These are phyloP conservation scores for Pseudogymnoascus sp. DNA, from an alignment of 2,329 filamentous ascomycete genomes.

Conservation along the genomic window DNA sequence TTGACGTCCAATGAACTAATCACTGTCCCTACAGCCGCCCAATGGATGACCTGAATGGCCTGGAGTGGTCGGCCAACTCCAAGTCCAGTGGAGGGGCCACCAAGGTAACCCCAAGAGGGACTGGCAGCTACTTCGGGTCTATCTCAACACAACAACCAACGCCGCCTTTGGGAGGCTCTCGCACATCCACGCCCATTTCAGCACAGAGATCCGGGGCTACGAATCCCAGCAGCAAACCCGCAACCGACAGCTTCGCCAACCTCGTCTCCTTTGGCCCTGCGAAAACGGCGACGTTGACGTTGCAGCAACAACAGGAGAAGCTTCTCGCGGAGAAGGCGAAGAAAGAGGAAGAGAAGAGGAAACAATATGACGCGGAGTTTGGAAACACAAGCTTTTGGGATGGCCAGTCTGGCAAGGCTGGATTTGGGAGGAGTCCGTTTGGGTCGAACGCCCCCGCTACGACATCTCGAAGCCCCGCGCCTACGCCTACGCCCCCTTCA, in stretches of 20 bases:
- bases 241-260: slow-evolving; percentile 68
- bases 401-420: slow-evolving; percentile 45
- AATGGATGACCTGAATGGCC: slow-evolving; percentile 55
- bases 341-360: slow-evolving; percentile 67
- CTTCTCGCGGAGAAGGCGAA: slow-evolving; percentile 56
- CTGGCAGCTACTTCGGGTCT: slow-evolving; percentile 33
- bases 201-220: slow-evolving; percentile 37
- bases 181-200: slow-evolving; percentile 46
- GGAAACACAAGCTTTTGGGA: slow-evolving; percentile 73
- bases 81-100: slow-evolving; percentile 27
- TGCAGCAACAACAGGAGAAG: slow-evolving; percentile 69
- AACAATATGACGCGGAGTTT: slow-evolving; percentile 67
- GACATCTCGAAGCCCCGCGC: slow-evolving; percentile 40
- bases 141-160: slow-evolving; percentile 43
- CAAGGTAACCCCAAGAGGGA: slow-evolving; percentile 38
- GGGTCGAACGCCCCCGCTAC: slow-evolving; percentile 32
- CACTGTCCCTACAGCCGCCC: slow-evolving; percentile 10
- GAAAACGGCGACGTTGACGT: slow-evolving; percentile 51
- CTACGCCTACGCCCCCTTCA: slow-evolving; percentile 25
- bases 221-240: slow-evolving; percentile 29
- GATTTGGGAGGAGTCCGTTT: slow-evolving; percentile 21
- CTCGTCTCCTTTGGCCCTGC: slow-evolving; percentile 55
- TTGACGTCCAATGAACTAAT: neutral
- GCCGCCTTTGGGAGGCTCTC: slow-evolving; percentile 39
- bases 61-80: slow-evolving; percentile 46